phyloP scores from a whole-genome alignment of 345 rosid genomes.

The Gossypium arboreum region DNA sequence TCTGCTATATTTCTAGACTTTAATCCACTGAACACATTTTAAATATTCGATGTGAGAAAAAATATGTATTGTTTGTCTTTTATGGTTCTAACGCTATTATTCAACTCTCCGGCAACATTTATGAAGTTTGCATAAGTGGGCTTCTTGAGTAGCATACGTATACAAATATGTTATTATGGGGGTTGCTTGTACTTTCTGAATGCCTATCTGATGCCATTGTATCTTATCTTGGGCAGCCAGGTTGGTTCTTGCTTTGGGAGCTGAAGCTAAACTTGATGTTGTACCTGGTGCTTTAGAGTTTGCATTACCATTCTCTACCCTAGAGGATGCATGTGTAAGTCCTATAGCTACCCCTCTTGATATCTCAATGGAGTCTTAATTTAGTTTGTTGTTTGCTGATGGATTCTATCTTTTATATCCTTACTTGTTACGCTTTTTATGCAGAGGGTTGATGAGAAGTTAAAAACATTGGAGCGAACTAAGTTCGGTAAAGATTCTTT shows the following conservation, averaged over 20 bases:
- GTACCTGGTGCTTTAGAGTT: slow-evolving; percentile 85
- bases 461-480: slow-evolving; percentile 63
- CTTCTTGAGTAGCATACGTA: slow-evolving; percentile 13
- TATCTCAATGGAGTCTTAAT: not conserved
- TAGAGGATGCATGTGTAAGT: slow-evolving; percentile 80
- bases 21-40: not conserved
- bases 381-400: slow-evolving; percentile 6
- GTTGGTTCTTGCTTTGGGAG: slow-evolving; percentile 99
- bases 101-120: not conserved
- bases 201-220: slow-evolving; percentile 17
- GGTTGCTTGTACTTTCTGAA: slow-evolving; percentile 4
- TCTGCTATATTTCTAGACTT: slow-evolving; percentile 1
- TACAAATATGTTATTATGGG: not conserved
- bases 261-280: slow-evolving; percentile 79
- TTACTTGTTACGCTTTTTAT: slow-evolving; percentile 15
- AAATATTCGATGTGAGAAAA: not conserved
- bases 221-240: slow-evolving; percentile 76
- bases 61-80: not conserved
- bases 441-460: slow-evolving; percentile 68
- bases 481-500: slow-evolving; percentile 51
- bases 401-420: not conserved
- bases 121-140: not conserved
- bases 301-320: slow-evolving; percentile 83
- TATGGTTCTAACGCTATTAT: not conserved
- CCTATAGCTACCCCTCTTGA: not conserved